A percentile compares a stretch with the other conserved stretches of the same genome.
phyloP scores from a whole-genome alignment of 805 yeast species.

The Sugiyamaella boreocaroliniensis region DNA sequence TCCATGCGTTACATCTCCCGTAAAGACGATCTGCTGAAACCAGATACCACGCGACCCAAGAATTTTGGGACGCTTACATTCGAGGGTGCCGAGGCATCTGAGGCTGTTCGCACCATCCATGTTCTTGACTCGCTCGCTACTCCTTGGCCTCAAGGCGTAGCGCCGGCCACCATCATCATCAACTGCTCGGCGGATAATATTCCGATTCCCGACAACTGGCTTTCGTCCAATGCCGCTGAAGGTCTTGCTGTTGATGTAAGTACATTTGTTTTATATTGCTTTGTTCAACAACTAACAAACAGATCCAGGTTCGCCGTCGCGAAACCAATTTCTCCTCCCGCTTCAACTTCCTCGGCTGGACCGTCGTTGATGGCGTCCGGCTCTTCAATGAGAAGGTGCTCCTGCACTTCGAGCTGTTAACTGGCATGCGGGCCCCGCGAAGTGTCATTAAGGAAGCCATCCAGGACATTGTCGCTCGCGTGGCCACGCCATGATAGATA shows the following conservation, averaged over 20 bases:
- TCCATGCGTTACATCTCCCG: slow-evolving; percentile 9
- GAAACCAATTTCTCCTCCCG: not conserved
- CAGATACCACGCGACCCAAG: slow-evolving; percentile 8
- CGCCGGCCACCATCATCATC: slow-evolving; percentile 8
- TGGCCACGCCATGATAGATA: not conserved
- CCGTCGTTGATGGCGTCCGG: not conserved
- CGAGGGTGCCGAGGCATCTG: not conserved
- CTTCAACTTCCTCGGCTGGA: slow-evolving; percentile 1
- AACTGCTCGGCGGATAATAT: slow-evolving; percentile 1
- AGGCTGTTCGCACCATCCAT: not conserved
- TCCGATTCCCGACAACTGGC: slow-evolving; percentile 3
- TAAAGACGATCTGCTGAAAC: not conserved
- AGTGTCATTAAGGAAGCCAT: not conserved
- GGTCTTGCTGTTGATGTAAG: slow-evolving; percentile 8
- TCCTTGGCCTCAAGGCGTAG: slow-evolving; percentile 7
- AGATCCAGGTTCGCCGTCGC: not conserved
- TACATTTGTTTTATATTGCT: no score
- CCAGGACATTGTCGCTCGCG: not conserved
- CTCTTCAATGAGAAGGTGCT: not conserved
- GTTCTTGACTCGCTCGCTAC: slow-evolving; percentile 1
- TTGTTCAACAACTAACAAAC: not conserved
- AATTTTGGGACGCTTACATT: slow-evolving; percentile 9
- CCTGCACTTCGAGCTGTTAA: not conserved
- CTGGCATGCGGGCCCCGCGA: slow-evolving; percentile 1
- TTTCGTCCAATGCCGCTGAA: slow-evolving; percentile 1